Conservation (phyloP, 2,329 filamentous ascomycete genomes). For the Sphaceloma murrayae region DNA sequence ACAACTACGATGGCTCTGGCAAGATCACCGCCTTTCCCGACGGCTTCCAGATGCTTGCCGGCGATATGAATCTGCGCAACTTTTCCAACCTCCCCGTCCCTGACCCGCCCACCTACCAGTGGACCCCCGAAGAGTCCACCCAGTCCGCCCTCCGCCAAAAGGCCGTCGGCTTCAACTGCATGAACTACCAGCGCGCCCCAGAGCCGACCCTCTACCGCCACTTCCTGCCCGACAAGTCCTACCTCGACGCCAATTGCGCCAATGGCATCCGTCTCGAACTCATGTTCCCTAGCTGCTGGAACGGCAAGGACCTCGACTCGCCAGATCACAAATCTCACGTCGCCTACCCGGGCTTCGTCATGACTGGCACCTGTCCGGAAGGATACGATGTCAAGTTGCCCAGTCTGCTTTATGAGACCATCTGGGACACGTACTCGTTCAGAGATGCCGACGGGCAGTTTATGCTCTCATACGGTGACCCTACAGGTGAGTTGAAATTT, state of each 20-base stretch:
- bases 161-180: constrained; percentile 87
- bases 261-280: constrained; percentile 74
- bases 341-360: constrained; percentile 67
- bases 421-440: constrained; percentile 65
- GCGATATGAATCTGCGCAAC: constrained; percentile 56
- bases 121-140: constrained; percentile 55
- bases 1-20: constrained; percentile 28
- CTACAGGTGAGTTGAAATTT: constrained; percentile 45
- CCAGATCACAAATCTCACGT: constrained; percentile 55
- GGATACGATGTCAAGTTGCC: constrained; percentile 59
- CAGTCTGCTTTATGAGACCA: constrained; percentile 75
- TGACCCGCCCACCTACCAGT: constrained; percentile 59
- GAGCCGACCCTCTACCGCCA: constrained; percentile 76
- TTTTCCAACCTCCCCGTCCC: constrained; percentile 58
- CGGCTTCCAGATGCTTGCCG: constrained; percentile 74
- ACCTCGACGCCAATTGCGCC: constrained; percentile 69
- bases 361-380: constrained; percentile 64
- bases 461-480: constrained; percentile 68
- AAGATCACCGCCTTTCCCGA: constrained; percentile 61
- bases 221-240: constrained; percentile 67
- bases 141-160: constrained; percentile 67
- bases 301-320: constrained; percentile 53
- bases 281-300: constrained; percentile 87
- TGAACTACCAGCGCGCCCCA: constrained; percentile 61
- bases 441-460: constrained; percentile 56